Conservation (phyloP, 208 protist genomes). For the Leishmania gerbilli region DNA sequence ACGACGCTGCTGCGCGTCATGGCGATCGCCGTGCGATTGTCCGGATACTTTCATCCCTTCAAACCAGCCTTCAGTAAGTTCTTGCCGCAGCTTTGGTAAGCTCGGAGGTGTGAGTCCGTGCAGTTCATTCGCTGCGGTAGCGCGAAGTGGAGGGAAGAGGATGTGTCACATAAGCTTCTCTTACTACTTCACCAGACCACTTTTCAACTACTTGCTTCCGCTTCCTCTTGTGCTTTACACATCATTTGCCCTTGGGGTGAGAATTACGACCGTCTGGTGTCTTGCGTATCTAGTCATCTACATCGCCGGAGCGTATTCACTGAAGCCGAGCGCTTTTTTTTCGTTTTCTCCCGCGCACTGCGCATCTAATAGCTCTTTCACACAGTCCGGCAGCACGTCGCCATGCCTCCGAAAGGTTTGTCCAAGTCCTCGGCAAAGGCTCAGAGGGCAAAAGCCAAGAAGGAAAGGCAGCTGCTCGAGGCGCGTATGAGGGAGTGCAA, state of each 20-base stretch:
- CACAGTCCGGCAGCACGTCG: neutral
- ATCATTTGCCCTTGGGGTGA: neutral
- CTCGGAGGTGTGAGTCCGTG: neutral
- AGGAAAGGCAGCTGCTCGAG: constrained; percentile 80
- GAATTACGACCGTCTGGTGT: neutral
- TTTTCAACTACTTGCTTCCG: neutral
- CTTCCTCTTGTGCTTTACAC: neutral
- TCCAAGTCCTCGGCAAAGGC: constrained; percentile 27
- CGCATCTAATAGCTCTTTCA: neutral
- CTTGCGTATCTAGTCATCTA: neutral
- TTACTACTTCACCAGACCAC: neutral
- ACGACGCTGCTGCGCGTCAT: neutral
- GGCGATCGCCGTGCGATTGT: neutral
- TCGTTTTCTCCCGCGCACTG: neutral
- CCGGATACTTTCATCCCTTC: neutral
- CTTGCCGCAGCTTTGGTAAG: neutral
- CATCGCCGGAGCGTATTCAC: neutral
- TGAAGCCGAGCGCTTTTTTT: neutral
- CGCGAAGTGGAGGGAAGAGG: neutral
- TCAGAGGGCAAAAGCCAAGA: constrained; percentile 58
- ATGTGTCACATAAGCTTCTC: neutral
- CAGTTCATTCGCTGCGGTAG: neutral
- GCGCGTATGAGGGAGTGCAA: constrained; percentile 67
- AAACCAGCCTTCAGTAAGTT: neutral
- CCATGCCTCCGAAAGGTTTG: constrained; percentile 41